Evolutionary conservation across 495 filamentous ascomycete genomes (phyloP).

Genomic region (Xylaria flabelliformis): DNA sequence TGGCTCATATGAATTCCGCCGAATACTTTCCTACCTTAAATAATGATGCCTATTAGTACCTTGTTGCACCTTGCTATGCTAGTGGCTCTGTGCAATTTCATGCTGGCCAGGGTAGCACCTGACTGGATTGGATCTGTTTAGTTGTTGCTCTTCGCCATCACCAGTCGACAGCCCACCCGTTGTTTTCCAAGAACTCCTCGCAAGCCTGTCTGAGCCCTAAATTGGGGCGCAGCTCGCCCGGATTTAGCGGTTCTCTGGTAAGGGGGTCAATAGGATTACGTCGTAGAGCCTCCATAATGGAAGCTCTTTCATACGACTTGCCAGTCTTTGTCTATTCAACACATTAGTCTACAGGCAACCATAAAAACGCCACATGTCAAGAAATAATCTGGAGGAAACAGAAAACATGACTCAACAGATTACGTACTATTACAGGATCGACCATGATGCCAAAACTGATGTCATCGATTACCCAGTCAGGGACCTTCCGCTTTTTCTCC

Average conservation of each 20-base stretch:
- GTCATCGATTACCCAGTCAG: slow-evolving; percentile 86
- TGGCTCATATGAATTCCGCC: neutral
- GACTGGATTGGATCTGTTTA: neutral
- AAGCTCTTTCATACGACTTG: slow-evolving; percentile 85
- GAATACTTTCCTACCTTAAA: neutral
- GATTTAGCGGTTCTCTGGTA: slow-evolving; percentile 74
- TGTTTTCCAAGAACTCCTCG: slow-evolving; percentile 80
- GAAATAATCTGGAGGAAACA: neutral
- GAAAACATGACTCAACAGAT: neutral
- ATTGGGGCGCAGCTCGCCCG: slow-evolving; percentile 82
- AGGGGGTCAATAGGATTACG: slow-evolving; percentile 79
- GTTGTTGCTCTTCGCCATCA: slow-evolving; percentile 40
- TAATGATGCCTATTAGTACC: neutral
- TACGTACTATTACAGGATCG: slow-evolving; percentile 79
- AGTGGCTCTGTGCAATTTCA: neutral
- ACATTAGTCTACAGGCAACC: slow-evolving; percentile 19
- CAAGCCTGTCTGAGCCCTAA: slow-evolving; percentile 83
- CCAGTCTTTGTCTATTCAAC: slow-evolving; percentile 75
- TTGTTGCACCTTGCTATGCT: neutral
- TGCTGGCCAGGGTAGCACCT: neutral
- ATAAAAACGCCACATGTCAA: neutral
- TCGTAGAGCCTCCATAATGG: slow-evolving; percentile 85
- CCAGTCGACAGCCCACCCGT: slow-evolving; percentile 96
- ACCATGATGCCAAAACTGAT: slow-evolving; percentile 94
- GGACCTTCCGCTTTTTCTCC: slow-evolving; percentile 70